Evolutionary conservation across 225 moss, liverwort and hornwort genomes (phyloP).

Genomic region (Antitrichia curtipendula): DNA sequence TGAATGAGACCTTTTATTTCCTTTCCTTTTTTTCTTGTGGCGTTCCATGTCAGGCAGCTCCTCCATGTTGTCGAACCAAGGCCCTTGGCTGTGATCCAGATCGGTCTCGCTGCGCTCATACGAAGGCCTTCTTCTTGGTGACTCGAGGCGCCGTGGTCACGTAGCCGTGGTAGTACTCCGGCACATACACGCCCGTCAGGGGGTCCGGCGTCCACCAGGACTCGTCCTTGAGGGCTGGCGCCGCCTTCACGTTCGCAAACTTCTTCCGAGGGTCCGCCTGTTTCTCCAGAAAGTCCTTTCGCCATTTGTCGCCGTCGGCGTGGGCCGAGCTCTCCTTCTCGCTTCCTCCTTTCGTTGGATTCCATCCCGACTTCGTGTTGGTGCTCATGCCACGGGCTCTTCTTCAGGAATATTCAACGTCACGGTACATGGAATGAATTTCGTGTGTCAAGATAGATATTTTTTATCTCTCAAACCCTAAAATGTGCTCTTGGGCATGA

Average conservation of each 20-base stretch:
- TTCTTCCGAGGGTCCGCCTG: constrained; percentile 1
- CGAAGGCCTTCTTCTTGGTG: neutral
- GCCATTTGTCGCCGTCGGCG: constrained; percentile 3
- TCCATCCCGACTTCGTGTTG: neutral
- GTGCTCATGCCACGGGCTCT: neutral
- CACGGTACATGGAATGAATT: neutral
- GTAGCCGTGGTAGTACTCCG: constrained; percentile 21
- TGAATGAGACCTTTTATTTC: neutral
- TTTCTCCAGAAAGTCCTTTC: constrained; percentile 17
- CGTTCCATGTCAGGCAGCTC: constrained; percentile 21
- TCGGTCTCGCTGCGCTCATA: neutral
- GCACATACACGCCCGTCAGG: constrained; percentile 23
- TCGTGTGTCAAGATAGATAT: neutral
- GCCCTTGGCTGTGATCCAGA: neutral
- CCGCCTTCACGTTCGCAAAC: constrained; percentile 5
- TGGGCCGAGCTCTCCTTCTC: neutral
- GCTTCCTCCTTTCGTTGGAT: neutral
- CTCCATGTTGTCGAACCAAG: constrained; percentile 21
- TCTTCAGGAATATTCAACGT: neutral
- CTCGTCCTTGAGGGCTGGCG: neutral
- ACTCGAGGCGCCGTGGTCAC: constrained; percentile 13
- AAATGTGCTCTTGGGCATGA: neutral
- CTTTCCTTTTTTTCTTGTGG: neutral
- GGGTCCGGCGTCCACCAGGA: constrained; percentile 52
- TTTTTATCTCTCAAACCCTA: neutral